A percentile compares a stretch with the other conserved stretches of the same genome.
Conservation (phyloP, 129 eudicot species). For the Escallonia rubra region DNA sequence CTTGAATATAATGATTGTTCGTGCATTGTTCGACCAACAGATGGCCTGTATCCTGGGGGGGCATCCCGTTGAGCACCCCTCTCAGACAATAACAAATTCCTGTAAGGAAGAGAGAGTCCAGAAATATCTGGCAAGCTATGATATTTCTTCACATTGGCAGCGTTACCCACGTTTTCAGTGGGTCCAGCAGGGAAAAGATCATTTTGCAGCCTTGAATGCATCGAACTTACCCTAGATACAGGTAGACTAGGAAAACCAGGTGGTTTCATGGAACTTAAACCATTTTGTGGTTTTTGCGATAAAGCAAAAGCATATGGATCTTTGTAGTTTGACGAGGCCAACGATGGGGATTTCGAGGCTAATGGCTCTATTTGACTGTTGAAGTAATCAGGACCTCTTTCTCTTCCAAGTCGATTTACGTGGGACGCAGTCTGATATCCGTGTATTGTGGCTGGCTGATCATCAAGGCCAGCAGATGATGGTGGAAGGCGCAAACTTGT, state of each 20-base stretch:
- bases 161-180: conserved; percentile 25
- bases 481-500: conserved; percentile 75
- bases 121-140: conserved; percentile 91
- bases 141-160: conserved; percentile 57
- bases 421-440: conserved; percentile 69
- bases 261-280: conserved; percentile 50
- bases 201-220: conserved; percentile 45
- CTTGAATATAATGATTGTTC: conserved; percentile 37
- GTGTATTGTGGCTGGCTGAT: conserved; percentile 87
- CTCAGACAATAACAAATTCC: conserved; percentile 27
- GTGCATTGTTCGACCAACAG: conserved; percentile 33
- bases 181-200: conserved; percentile 25
- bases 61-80: conserved; percentile 25
- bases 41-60: conserved; percentile 25
- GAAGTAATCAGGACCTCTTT: conserved; percentile 25
- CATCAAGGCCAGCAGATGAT: conserved; percentile 48
- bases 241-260: conserved; percentile 79
- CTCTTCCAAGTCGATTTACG: conserved; percentile 44
- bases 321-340: conserved; percentile 32
- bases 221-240: conserved; percentile 58
- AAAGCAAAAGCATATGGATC: conserved; percentile 40
- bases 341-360: conserved; percentile 44
- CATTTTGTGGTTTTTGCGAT: conserved; percentile 44
- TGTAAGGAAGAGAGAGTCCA: conserved; percentile 58
- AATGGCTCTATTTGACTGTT: conserved; percentile 26